Percentiles rank a stretch among this genome's conserved stretches.
Conservation (phyloP, 345 rosid genomes). For the Balakata baccata region DNA sequence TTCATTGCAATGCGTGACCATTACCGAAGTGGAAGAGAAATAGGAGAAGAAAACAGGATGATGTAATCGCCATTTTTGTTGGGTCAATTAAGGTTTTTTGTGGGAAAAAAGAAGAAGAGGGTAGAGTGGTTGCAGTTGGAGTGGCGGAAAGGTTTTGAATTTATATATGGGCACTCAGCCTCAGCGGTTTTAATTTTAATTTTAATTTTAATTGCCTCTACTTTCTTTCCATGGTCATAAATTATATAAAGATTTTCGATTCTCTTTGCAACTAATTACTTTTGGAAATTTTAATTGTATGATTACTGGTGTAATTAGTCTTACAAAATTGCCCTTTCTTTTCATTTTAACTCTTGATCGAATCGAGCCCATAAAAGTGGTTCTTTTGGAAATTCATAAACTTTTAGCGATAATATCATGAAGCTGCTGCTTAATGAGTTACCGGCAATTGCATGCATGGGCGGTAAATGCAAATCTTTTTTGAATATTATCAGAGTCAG, state of each 20-base stretch:
- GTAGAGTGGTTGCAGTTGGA: constrained; percentile 20
- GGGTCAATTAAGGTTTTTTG: neutral
- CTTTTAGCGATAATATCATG: no score
- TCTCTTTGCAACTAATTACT: constrained; percentile 1
- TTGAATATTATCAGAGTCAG: no score
- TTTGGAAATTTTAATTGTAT: no score
- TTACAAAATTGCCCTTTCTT: no score
- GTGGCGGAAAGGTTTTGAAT: constrained; percentile 14
- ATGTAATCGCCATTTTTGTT: constrained; percentile 20
- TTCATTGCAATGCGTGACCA: neutral
- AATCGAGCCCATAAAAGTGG: no score
- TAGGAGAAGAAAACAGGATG: neutral
- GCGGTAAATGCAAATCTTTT: no score
- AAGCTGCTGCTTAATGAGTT: no score
- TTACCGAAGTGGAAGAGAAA: neutral
- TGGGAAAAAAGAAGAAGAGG: neutral
- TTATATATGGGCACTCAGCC: neutral
- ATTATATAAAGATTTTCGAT: neutral
- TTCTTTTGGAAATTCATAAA: no score
- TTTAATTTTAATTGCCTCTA: neutral
- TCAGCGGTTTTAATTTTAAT: neutral
- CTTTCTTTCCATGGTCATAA: constrained; percentile 34
- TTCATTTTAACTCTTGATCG: no score
- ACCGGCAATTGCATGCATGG: no score
- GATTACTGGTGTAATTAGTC: no score